Evolutionary conservation across 1,284 basidiomycete species (phyloP).

Genomic region (Abortiporus biennis): DNA sequence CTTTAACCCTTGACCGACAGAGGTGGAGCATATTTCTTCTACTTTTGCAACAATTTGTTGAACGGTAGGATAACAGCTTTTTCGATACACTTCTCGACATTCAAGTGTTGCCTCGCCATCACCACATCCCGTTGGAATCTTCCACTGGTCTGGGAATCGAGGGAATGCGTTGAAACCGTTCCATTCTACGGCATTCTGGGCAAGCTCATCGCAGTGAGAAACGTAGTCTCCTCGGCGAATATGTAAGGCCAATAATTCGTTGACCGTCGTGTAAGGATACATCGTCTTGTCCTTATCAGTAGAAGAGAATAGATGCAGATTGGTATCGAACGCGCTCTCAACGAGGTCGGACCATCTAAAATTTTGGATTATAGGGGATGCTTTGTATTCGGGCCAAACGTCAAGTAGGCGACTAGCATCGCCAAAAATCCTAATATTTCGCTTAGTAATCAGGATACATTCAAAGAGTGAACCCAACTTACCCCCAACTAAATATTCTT

Average conservation of each 20-base stretch:
- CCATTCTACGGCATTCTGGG: slow-evolving; percentile 32
- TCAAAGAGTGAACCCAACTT: slow-evolving; percentile 14
- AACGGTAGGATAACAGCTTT: slow-evolving; percentile 53
- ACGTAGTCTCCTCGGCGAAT: slow-evolving; percentile 56
- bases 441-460: background rate
- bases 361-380: slow-evolving; percentile 28
- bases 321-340: slow-evolving; percentile 15
- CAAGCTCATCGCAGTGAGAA: slow-evolving; percentile 42
- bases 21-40: slow-evolving; percentile 29
- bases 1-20: slow-evolving; percentile 31
- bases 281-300: slow-evolving; percentile 7
- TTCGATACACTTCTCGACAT: slow-evolving; percentile 36
- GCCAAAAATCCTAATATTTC: slow-evolving; percentile 25
- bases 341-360: slow-evolving; percentile 37
- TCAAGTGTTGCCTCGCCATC: slow-evolving; percentile 33
- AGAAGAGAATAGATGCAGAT: slow-evolving; percentile 3
- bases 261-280: slow-evolving; percentile 17
- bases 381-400: slow-evolving; percentile 30
- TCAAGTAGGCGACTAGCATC: slow-evolving; percentile 22
- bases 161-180: slow-evolving; percentile 37
- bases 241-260: slow-evolving; percentile 48
- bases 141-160: slow-evolving; percentile 29
- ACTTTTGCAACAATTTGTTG: slow-evolving; percentile 44
- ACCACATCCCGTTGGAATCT: slow-evolving; percentile 21
- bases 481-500: slow-evolving; percentile 45